Evolutionary conservation across 371 early-diverging fungal genomes (phyloP).

Genomic region (Mucor indicus): DNA sequence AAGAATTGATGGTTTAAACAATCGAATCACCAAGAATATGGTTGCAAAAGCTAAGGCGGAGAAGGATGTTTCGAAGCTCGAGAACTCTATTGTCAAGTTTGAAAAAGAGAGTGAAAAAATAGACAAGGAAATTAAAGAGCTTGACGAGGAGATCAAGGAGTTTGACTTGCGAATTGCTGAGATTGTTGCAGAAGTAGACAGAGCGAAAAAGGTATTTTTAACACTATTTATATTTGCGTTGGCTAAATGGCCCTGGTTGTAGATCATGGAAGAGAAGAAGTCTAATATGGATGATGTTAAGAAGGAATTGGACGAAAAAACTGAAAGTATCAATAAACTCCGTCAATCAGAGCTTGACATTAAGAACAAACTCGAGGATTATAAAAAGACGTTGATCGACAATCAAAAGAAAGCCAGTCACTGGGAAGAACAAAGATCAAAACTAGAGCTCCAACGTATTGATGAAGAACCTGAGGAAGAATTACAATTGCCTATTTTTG

Average conservation of each 20-base stretch:
- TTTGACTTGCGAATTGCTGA: conserved; percentile 46
- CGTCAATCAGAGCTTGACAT: conserved; percentile 56
- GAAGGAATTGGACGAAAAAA: conserved; percentile 63
- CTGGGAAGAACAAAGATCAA: conserved; percentile 50
- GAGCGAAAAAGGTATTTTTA: conserved; percentile 23
- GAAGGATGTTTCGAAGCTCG: conserved; percentile 69
- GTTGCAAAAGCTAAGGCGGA: conserved; percentile 74
- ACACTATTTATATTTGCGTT: neutral
- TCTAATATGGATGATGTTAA: conserved; percentile 65
- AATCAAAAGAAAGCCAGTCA: conserved; percentile 50
- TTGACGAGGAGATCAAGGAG: conserved; percentile 56
- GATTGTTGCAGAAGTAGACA: conserved; percentile 49
- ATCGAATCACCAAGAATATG: conserved; percentile 62
- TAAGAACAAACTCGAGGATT: conserved; percentile 58
- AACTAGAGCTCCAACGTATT: conserved; percentile 52
- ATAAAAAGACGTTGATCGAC: conserved; percentile 46
- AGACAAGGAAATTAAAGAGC: conserved; percentile 52
- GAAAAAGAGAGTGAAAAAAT: conserved; percentile 67
- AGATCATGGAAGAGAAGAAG: conserved; percentile 73
- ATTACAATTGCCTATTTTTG: conserved; percentile 42
- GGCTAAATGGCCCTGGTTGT: too few relatives aligned
- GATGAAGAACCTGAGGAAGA: conserved; percentile 55
- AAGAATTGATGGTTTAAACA: conserved; percentile 64
- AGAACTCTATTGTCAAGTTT: conserved; percentile 59
- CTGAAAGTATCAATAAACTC: conserved; percentile 62